phyloP scores from a whole-genome alignment of 2,329 filamentous ascomycete genomes.

The Cercospora zeae-maydis region DNA sequence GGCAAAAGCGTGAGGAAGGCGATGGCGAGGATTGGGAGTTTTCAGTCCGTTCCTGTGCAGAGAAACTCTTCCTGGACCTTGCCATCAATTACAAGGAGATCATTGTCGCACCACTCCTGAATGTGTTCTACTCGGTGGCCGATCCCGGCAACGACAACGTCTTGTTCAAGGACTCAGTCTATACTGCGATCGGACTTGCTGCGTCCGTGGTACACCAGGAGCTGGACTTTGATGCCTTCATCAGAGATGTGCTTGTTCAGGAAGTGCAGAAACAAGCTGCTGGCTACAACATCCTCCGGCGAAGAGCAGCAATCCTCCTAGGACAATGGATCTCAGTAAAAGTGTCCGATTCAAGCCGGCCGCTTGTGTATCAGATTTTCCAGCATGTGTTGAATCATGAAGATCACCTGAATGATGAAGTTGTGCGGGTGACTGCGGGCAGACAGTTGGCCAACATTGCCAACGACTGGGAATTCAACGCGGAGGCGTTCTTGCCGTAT shows the following conservation, averaged over 20 bases:
- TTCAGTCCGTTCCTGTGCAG: conserved; percentile 84
- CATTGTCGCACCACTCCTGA: conserved; percentile 72
- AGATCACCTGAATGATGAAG: conserved; percentile 79
- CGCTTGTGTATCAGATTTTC: conserved; percentile 82
- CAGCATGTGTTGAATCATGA: conserved; percentile 75
- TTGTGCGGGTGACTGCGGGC: conserved; percentile 87
- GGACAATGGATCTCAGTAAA: conserved; percentile 86
- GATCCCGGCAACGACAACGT: conserved; percentile 64
- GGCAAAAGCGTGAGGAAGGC: conserved; percentile 86
- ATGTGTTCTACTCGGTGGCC: conserved; percentile 77
- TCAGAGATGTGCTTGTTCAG: conserved; percentile 68
- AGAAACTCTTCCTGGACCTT: conserved; percentile 89
- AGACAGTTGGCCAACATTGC: conserved; percentile 76
- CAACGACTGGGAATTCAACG: conserved; percentile 78
- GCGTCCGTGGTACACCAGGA: conserved; percentile 69
- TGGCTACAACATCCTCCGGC: conserved; percentile 76
- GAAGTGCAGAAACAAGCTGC: conserved; percentile 69
- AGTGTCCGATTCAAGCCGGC: conserved; percentile 63
- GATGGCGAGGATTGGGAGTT: conserved; percentile 86
- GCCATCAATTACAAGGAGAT: conserved; percentile 83
- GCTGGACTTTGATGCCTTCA: conserved; percentile 79
- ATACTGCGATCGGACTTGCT: conserved; percentile 85
- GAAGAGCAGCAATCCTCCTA: conserved; percentile 82
- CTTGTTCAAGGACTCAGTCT: conserved; percentile 87
- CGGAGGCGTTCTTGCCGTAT: conserved; percentile 71